Percentiles rank a stretch among this genome's conserved stretches.
Evolutionary conservation across 2,329 filamentous ascomycete genomes (phyloP).

Genomic region (Diaporthe vaccinii): DNA sequence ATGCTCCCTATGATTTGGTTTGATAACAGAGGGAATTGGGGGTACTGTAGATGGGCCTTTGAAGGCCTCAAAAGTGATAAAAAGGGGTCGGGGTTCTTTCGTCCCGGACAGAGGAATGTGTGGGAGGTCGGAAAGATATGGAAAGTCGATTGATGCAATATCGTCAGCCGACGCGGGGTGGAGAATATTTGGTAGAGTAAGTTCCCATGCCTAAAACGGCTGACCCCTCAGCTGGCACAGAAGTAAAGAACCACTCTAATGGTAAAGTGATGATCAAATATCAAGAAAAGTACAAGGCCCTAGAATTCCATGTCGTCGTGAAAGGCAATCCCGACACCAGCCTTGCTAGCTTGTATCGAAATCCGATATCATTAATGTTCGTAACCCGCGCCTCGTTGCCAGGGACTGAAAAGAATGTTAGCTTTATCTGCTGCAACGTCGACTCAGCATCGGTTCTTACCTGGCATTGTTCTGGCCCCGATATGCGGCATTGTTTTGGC

Average conservation of each 20-base stretch:
- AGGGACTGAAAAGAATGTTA: conserved; percentile 57
- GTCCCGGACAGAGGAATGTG: conserved; percentile 17
- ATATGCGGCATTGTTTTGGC: conserved; percentile 54
- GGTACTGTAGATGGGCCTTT: conserved; percentile 2
- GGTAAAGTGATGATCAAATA: conserved; percentile 41
- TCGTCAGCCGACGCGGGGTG: conserved; percentile 12
- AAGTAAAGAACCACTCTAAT: conserved; percentile 30
- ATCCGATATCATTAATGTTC: conserved; percentile 52
- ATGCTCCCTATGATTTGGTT: conserved; percentile 39
- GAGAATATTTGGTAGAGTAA: conserved; percentile 18
- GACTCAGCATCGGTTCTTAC: conserved; percentile 51
- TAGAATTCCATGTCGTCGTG: conserved; percentile 42
- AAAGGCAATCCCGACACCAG: conserved; percentile 37
- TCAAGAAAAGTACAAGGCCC: conserved; percentile 38
- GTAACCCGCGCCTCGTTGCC: conserved; percentile 70
- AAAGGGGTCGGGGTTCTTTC: neutral
- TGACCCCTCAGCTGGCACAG: conserved; percentile 30
- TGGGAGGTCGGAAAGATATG: conserved; percentile 12
- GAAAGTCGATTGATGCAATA: conserved; percentile 27
- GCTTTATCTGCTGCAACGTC: conserved; percentile 36
- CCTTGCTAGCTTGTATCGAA: conserved; percentile 34
- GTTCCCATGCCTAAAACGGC: conserved; percentile 20
- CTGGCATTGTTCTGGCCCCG: conserved; percentile 60
- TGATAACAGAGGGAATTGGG: conserved; percentile 39
- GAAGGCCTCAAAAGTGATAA: conserved; percentile 23